Evolutionary conservation across 306 rosid genomes (phyloP).

Genomic region (Oemleria cerasiformis): DNA sequence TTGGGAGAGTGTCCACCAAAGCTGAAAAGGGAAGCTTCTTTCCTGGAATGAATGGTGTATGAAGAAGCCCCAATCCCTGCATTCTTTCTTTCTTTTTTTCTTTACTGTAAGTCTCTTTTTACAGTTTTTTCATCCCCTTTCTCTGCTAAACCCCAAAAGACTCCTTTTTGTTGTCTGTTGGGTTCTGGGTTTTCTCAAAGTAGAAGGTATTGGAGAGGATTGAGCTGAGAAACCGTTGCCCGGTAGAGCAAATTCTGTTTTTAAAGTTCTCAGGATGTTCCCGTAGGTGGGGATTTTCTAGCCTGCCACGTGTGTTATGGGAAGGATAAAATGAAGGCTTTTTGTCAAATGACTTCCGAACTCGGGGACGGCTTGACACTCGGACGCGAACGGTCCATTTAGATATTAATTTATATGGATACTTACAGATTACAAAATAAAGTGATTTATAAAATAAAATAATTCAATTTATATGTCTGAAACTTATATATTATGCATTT

Average conservation of each 20-base stretch:
- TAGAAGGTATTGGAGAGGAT: not conserved
- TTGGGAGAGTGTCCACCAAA: constrained; percentile 52
- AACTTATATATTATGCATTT: no score
- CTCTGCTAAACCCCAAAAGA: constrained; percentile 14
- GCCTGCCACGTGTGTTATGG: constrained; percentile 49
- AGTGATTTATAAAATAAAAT: no score
- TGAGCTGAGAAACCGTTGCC: constrained; percentile 18
- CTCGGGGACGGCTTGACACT: no score
- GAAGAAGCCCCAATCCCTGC: constrained; percentile 64
- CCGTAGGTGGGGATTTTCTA: not conserved
- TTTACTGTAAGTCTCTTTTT: constrained; percentile 5
- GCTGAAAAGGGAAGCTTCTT: constrained; percentile 63
- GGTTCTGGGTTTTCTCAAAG: constrained; percentile 20
- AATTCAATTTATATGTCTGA: no score
- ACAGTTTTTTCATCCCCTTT: constrained; percentile 41
- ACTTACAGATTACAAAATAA: no score
- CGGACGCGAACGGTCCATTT: no score
- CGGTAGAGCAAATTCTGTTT: not conserved
- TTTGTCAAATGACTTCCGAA: no score
- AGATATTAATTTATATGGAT: no score
- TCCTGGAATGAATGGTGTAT: constrained; percentile 52
- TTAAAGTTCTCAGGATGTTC: not conserved
- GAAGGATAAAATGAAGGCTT: constrained; percentile 31
- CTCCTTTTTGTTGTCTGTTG: not conserved
- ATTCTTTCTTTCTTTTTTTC: constrained; percentile 25